Evolutionary conservation across 495 filamentous ascomycete genomes (phyloP).

Genomic region (Penicillium taxi): DNA sequence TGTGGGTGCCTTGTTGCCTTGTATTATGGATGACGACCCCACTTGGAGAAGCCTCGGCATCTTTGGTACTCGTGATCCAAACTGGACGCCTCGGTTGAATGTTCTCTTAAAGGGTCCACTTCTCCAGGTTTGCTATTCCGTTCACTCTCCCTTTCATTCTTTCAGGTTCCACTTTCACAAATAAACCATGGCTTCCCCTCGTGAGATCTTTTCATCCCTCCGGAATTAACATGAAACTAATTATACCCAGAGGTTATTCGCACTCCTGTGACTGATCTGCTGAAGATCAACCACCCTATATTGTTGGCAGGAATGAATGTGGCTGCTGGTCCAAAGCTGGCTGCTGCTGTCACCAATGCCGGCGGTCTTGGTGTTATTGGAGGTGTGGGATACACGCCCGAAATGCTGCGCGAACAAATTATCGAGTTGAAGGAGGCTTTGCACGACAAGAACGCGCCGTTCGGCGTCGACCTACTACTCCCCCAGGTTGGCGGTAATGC

Average conservation of each 20-base stretch:
- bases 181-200: slow-evolving; percentile 78
- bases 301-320: slow-evolving; percentile 99
- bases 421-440: slow-evolving; percentile 86
- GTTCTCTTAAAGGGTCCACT: slow-evolving; percentile 14
- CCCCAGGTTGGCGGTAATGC: slow-evolving; percentile 92
- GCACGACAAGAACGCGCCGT: slow-evolving; percentile 92
- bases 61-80: slow-evolving; percentile 7
- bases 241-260: slow-evolving; percentile 76
- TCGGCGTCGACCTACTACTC: slow-evolving; percentile 90
- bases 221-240: slow-evolving; percentile 1
- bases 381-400: slow-evolving; percentile 92
- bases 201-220: slow-evolving; percentile 42
- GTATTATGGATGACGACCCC: slow-evolving; percentile 1
- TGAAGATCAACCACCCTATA: slow-evolving; percentile 95
- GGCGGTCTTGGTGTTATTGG: slow-evolving; percentile 95
- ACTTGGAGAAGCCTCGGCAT: background rate
- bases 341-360: slow-evolving; percentile 93
- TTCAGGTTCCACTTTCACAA: too few relatives aligned
- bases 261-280: slow-evolving; percentile 84
- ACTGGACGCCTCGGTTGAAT: slow-evolving; percentile 10
- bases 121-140: slow-evolving; percentile 15
- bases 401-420: slow-evolving; percentile 93
- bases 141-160: slow-evolving; percentile 11
- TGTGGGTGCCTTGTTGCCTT: slow-evolving; percentile 8
- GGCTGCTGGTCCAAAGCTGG: slow-evolving; percentile 92